Base-by-base conservation (phyloP, 768 basidiomycete species). In the Rhodocollybia butyracea region DNA sequence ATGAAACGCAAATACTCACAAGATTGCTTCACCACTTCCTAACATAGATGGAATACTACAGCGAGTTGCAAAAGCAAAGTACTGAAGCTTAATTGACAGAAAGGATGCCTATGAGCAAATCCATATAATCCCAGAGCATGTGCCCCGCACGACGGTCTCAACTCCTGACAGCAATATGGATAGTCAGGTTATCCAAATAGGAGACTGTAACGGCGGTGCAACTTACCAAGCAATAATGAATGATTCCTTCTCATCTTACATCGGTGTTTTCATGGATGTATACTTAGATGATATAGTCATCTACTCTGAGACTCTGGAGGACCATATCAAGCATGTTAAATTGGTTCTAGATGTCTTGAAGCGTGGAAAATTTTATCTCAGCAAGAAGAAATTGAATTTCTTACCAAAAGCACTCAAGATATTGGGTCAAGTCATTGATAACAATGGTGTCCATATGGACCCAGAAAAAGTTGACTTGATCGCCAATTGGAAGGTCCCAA, bases 191-290 rank as follows among this genome's bases (percentile, higher is more conserved):
- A 59, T 66, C 26, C 71, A 67, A 40, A 58, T 58, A 11, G 70
- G 69, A 0, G 68, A 73, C 42, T 69, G 65, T 22, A 74, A 73
- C 53, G 68, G 64, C 3, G 63, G 64, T 0, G 76, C 77, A 0
- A 79, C 76, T 0, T 79, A 70, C 61, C 77, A 0, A 79, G n/a
- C n/a, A n/a, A n/a, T n/a, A n/a, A n/a, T 78, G 75, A 76, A 76
- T 38, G 68, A 77, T 38, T 60, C 79, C 0, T 73, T 71, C 43
- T 41, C 58, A 0, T 34, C 57, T 0, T 66, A 66, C 40, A 69
- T 80, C 39, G 76, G 76, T 0, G 46, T 51, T 0, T 72, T 76
- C 66, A 75, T 57, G 68, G n/a, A n/a, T n/a, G n/a, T n/a, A n/a
- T n/a, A n/a, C n/a, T n/a, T n/a, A n/a, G n/a, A n/a, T n/a, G n/a